phyloP scores from a whole-genome alignment of 306 rosid species.

The Hippophae gyantsensis region DNA sequence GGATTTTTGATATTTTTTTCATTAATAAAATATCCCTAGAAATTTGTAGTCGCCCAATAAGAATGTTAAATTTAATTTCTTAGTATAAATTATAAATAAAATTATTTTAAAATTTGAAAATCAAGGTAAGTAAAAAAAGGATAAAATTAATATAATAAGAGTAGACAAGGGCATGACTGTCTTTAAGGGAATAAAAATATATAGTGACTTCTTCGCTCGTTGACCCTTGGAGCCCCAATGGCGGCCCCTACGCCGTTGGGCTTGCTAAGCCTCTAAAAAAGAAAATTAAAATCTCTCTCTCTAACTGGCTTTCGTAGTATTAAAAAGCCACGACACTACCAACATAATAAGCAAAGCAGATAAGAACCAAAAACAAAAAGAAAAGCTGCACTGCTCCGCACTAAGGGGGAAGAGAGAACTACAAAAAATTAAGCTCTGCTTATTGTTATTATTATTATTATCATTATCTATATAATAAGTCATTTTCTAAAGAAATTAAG shows the following conservation, averaged over 20 bases:
- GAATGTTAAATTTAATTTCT: too few relatives aligned
- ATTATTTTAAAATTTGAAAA: constrained; percentile 1
- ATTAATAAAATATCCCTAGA: too few relatives aligned
- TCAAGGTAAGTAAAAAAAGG: constrained; percentile 1
- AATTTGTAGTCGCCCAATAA: too few relatives aligned
- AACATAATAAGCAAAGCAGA: constrained; percentile 39
- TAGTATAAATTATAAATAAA: neutral
- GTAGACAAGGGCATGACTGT: constrained; percentile 38
- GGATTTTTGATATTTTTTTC: too few relatives aligned
- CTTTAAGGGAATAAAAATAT: constrained; percentile 8
- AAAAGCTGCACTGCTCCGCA: constrained; percentile 24
- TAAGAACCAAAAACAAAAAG: constrained; percentile 18
- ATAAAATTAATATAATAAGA: constrained; percentile 12
- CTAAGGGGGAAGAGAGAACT: neutral
- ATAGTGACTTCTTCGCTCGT: constrained; percentile 25
- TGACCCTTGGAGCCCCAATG: constrained; percentile 70
- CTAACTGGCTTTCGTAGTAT: constrained; percentile 23
- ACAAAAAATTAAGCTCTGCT: neutral
- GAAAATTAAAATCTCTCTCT: constrained; percentile 2
- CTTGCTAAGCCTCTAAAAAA: constrained; percentile 27
- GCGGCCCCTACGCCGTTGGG: constrained; percentile 99
- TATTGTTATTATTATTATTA: neutral
- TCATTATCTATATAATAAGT: too few relatives aligned
- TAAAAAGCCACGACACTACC: constrained; percentile 48
- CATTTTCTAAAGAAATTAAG: neutral